Evolutionary conservation across 495 filamentous ascomycete species (phyloP).

Genomic region (Podospora conica): DNA sequence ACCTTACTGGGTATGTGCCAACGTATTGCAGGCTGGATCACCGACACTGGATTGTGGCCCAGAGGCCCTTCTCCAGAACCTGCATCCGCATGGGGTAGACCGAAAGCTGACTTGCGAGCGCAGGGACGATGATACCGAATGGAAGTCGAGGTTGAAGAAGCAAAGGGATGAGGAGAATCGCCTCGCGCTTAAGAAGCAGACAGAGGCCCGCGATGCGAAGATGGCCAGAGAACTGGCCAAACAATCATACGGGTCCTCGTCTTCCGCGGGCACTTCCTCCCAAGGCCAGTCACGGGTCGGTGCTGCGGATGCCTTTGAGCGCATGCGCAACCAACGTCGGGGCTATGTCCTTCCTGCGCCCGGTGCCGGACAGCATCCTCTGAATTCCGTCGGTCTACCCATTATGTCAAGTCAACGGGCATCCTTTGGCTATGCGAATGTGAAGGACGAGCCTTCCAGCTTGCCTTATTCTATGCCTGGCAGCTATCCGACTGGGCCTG

Average conservation of each 20-base stretch:
- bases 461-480: neutral
- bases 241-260: neutral
- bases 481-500: neutral
- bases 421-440: neutral
- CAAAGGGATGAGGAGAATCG: neutral
- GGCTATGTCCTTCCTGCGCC: neutral
- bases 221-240: neutral
- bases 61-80: neutral
- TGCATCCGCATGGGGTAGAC: conserved; percentile 2
- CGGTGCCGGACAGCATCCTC: neutral
- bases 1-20: conserved; percentile 27
- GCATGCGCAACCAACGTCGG: neutral
- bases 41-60: neutral
- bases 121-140: neutral
- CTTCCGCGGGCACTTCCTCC: neutral
- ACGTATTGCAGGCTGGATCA: neutral
- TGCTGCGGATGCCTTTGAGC: neutral
- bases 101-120: neutral
- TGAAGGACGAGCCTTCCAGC: neutral
- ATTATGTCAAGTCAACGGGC: neutral
- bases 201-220: neutral
- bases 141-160: neutral
- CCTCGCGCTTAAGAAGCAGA: neutral
- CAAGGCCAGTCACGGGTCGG: neutral
- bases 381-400: neutral